These are phyloP conservation scores for Peronospora destructor DNA, from an alignment of 352 stramenopile species.

Conservation along the genomic window DNA sequence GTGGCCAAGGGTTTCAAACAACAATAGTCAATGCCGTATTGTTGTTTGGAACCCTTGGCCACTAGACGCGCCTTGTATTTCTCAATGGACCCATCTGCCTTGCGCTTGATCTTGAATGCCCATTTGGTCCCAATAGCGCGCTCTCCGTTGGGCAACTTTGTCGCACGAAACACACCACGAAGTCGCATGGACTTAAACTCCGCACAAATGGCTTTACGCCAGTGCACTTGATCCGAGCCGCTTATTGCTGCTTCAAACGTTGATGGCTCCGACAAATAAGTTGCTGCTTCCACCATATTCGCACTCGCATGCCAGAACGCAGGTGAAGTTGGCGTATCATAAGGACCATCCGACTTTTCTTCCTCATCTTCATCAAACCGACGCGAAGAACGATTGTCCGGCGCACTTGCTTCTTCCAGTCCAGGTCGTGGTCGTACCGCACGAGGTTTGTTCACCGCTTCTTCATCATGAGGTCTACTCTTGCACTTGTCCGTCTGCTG, in stretches of 20 bases:
- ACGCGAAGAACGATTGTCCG: neutral
- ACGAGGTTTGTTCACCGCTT: no score
- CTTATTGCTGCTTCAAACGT: slow-evolving; percentile 11
- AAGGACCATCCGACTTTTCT: no score
- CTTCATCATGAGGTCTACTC: neutral
- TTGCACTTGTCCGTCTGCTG: neutral
- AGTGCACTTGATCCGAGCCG: slow-evolving; percentile 14
- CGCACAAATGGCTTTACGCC: slow-evolving; percentile 12
- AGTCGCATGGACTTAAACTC: slow-evolving; percentile 14
- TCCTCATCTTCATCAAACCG: neutral
- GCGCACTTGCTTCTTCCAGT: neutral
- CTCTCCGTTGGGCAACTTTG: slow-evolving; percentile 6
- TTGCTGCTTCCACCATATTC: neutral
- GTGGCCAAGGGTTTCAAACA: no score
- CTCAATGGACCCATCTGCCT: slow-evolving; percentile 32
- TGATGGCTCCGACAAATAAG: neutral
- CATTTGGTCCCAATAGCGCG: slow-evolving; percentile 21
- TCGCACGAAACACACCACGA: slow-evolving; percentile 12
- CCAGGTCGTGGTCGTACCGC: no score
- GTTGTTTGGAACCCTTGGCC: slow-evolving; percentile 21
- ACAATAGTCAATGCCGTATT: slow-evolving; percentile 36
- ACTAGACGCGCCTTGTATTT: slow-evolving; percentile 33
- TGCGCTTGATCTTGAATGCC: slow-evolving; percentile 37
- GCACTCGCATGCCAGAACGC: slow-evolving; percentile 1
- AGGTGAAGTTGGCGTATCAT: neutral